A percentile compares a stretch with the other conserved stretches of the same genome.
phyloP scores from a whole-genome alignment of 345 rosid genomes.

The Jatropha curcas region DNA sequence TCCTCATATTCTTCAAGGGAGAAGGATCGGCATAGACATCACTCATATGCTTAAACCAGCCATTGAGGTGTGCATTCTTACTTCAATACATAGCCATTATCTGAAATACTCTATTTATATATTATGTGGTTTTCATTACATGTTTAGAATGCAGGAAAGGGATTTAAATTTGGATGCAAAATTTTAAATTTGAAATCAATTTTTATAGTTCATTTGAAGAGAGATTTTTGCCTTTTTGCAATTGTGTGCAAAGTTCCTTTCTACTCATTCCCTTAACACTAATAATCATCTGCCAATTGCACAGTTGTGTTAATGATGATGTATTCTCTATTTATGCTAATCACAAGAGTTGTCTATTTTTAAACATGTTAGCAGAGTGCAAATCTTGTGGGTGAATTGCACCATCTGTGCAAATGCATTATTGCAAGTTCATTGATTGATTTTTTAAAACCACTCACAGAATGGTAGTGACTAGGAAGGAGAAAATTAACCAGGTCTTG shows the following conservation, averaged over 20 bases:
- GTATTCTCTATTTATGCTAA: neutral
- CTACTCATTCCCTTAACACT: neutral
- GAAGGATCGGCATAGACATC: constrained; percentile 62
- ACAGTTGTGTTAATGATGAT: neutral
- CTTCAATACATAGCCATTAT: neutral
- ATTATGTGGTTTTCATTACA: neutral
- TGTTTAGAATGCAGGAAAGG: neutral
- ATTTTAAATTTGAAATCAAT: neutral
- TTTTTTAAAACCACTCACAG: too few species aligned
- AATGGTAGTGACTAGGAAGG: too few species aligned
- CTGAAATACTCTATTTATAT: neutral
- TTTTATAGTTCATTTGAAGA: neutral
- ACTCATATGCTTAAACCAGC: constrained; percentile 28
- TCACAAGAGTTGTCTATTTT: too few species aligned
- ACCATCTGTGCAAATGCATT: too few species aligned
- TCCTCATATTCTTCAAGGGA: constrained; percentile 65
- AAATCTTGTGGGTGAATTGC: too few species aligned
- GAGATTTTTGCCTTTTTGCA: neutral
- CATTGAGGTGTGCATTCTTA: neutral
- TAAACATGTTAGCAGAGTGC: too few species aligned
- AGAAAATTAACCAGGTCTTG: too few species aligned
- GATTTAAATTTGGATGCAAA: neutral
- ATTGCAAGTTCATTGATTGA: too few species aligned
- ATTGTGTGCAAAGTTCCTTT: neutral
- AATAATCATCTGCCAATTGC: neutral